Evolutionary conservation across 2,329 filamentous ascomycete species (phyloP), one percentile per base, ranked within the genome.

Genomic region (Verticillium isaacii): DNA sequence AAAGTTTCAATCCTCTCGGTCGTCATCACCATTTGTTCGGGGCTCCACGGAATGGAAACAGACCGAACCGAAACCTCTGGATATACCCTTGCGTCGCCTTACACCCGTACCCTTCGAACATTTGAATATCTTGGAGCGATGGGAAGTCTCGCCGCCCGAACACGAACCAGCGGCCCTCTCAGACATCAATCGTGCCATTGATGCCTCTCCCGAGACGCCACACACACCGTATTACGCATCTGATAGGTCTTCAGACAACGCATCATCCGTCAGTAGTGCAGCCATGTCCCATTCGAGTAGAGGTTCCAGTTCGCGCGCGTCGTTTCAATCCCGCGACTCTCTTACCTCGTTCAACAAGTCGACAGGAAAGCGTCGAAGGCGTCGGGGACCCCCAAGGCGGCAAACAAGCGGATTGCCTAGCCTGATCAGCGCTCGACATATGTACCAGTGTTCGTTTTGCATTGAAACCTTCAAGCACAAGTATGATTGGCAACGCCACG

Each of bases 1-100:
- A 58, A 89, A 89, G 73, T 79, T 82, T 60, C 78, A 79, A 25
- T 75, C 80, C 9, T 78, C 79, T 57, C 76, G 79, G 66, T 77
- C 75, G 62, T 75, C 75, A 57, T 86, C 85, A 15, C 83, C 85
- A 0, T 78, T 80, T 66, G 72, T 83, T 54, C 76, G 80, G 29
- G 41, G 14, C 39, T 77, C 23, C 74, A 77, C 29, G 70, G 75
- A 29, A 60, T 17, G 37, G 36, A 4, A 57, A 37, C 15, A 29
- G 56, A 4, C 56, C 54, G 14, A 32, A 54, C 34, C 52, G 15
- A 14, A 32, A 62, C 81, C 82, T 1, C 82, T 90, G 61, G 79
- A 86, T 60, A 87, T 89, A 45, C 85, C 86, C 34, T 70, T 75
- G 68, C 68, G 72, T 68, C 60, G 70, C 57, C 71, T 75, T 55